phyloP scores from a whole-genome alignment of 2,329 filamentous ascomycete genomes.

The Emergomyces orientalis region DNA sequence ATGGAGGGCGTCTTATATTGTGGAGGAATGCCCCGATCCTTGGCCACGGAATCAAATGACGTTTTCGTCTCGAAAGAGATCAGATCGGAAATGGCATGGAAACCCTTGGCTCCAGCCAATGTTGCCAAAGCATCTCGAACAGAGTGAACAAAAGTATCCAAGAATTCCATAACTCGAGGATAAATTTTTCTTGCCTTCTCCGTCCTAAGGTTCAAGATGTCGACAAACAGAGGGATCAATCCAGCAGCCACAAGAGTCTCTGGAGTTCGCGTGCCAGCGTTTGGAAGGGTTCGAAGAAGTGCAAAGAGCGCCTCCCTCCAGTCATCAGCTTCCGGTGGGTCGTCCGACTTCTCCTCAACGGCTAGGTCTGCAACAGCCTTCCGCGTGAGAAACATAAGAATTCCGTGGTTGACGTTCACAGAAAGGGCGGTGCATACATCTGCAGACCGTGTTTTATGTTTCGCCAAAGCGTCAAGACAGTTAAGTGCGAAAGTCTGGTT shows the following conservation, averaged over 20 bases:
- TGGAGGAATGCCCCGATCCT: constrained; percentile 61
- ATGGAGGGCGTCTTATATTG: constrained; percentile 70
- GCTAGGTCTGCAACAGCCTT: constrained; percentile 81
- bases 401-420: constrained; percentile 91
- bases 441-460: constrained; percentile 62
- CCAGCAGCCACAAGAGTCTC: constrained; percentile 81
- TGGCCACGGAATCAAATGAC: constrained; percentile 56
- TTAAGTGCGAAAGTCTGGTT: constrained; percentile 75
- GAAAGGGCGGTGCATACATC: constrained; percentile 88
- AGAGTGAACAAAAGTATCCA: constrained; percentile 79
- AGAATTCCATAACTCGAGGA: constrained; percentile 72
- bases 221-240: constrained; percentile 79
- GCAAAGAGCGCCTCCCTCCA: constrained; percentile 88
- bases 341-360: constrained; percentile 47
- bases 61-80: constrained; percentile 68
- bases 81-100: constrained; percentile 84
- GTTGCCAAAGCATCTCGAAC: constrained; percentile 76
- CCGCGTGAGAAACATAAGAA: constrained; percentile 83
- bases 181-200: constrained; percentile 73
- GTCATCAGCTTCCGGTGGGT: constrained; percentile 63
- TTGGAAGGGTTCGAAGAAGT: constrained; percentile 72
- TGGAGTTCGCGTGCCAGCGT: constrained; percentile 60
- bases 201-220: constrained; percentile 76
- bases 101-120: constrained; percentile 70
- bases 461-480: constrained; percentile 75